Base-by-base conservation (phyloP, 2,329 filamentous ascomycete species). In the Fusarium brachygibbosum region DNA sequence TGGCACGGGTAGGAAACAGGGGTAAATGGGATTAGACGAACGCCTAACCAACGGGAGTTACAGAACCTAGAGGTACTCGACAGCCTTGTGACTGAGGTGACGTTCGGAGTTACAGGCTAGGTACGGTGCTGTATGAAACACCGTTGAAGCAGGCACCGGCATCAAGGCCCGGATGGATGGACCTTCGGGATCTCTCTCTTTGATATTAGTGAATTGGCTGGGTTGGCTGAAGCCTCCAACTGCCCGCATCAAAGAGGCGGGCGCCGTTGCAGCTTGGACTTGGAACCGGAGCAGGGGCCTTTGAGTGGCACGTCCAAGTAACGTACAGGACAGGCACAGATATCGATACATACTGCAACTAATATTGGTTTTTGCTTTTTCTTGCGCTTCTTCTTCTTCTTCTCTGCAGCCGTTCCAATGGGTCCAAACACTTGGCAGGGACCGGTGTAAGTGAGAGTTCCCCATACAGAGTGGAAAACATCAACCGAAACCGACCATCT, bases 121-220 rank as follows among this genome's bases (percentile, higher is more conserved):
- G 69, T 60, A 69, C 55, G 67, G 34, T 55, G 59, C 57, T 54
- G 25, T 56, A 54, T 73, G 70, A 73, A 73, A 73, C 69, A 58
- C 53, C 41, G 60, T 37, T 55, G 34, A 52, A 58, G 62, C 41
- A 54, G 23, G 32, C 12, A 68, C 49, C 57, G 45, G 40, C 37
- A 58, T 50, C 42, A 17, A 25, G 29, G 29, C 29, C 29, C 37
- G 34, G 40, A 54, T 53, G 23, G 29, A 54, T 44, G 25, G 21
- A 35, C 32, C 51, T 31, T 48, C 53, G 25, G 32, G 31, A 55
- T 52, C 32, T 55, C 21, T 11, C 34, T 48, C 32, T 37, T 25
- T 37, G 32, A 14, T 28, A 25, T 50, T 37, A 37, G 46, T 61
- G 48, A 38, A 58, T 31, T 50, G 57, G 50, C 57, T 71, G 63